Conservation (phyloP, 495 filamentous ascomycete species). For the Geopyxis carbonaria region DNA sequence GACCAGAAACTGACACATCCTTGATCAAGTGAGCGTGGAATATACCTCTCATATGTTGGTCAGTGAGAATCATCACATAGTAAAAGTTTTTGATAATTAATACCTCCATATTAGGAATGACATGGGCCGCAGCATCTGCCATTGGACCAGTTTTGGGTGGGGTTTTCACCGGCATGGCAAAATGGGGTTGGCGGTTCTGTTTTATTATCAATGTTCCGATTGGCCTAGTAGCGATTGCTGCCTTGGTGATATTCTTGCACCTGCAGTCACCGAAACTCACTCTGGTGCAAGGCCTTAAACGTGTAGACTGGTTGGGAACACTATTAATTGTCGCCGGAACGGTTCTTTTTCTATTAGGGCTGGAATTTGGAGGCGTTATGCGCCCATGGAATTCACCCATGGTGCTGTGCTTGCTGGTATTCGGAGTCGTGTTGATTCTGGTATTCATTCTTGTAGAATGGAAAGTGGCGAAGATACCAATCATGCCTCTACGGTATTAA, state of each 20-base stretch:
- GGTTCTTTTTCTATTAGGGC: slow-evolving; percentile 63
- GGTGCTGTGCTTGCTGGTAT: slow-evolving; percentile 63
- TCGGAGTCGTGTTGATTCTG: slow-evolving; percentile 44
- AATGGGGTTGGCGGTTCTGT: slow-evolving; percentile 41
- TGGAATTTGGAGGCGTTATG: slow-evolving; percentile 61
- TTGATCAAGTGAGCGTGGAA: slow-evolving; percentile 37
- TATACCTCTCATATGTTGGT: slow-evolving; percentile 45
- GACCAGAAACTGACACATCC: background rate
- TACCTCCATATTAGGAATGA: slow-evolving; percentile 27
- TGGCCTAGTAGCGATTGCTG: slow-evolving; percentile 47
- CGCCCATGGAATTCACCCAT: slow-evolving; percentile 58
- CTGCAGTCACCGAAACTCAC: slow-evolving; percentile 61
- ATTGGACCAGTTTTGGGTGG: slow-evolving; percentile 63
- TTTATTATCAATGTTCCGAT: slow-evolving; percentile 59
- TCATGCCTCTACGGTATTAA: slow-evolving; percentile 46
- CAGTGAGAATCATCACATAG: background rate
- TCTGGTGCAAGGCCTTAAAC: slow-evolving; percentile 46
- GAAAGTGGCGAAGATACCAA: slow-evolving; percentile 55
- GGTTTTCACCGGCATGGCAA: slow-evolving; percentile 43
- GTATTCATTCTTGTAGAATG: slow-evolving; percentile 53
- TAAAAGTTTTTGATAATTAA: background rate
- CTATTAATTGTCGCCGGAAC: slow-evolving; percentile 56
- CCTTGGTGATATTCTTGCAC: slow-evolving; percentile 54
- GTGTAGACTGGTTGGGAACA: slow-evolving; percentile 28
- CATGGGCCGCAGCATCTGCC: slow-evolving; percentile 59